phyloP scores from a whole-genome alignment of 176 grass and related monocot species.

The Phoenix dactylifera region DNA sequence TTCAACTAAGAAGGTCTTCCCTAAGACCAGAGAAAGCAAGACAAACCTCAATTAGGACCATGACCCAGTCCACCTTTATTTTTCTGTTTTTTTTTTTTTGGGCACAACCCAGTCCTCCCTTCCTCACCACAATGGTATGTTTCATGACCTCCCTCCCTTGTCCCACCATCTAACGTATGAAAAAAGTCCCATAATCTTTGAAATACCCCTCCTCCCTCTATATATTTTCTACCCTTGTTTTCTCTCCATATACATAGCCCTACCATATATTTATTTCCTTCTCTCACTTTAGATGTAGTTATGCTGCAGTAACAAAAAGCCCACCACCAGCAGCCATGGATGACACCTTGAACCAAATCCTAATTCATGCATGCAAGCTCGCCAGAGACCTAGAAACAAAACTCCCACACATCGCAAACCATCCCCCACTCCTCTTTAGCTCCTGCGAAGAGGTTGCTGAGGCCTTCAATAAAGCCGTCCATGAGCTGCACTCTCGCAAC shows the following conservation, averaged over 20 bases:
- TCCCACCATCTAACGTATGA: background rate
- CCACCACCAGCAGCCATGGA: constrained; percentile 19
- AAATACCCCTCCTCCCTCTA: background rate
- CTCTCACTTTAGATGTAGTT: no score
- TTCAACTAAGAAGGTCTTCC: constrained; percentile 36
- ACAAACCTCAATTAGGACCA: background rate
- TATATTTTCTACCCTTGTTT: constrained; percentile 3
- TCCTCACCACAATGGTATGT: background rate
- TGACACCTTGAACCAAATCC: constrained; percentile 15
- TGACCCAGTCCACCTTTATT: constrained; percentile 17
- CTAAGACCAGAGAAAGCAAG: constrained; percentile 20
- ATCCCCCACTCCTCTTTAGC: constrained; percentile 14
- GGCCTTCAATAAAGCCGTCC: constrained; percentile 14
- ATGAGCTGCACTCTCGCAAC: background rate
- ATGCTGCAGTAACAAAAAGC: background rate
- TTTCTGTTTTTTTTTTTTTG: no score
- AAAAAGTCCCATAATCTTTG: background rate
- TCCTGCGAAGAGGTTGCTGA: constrained; percentile 13
- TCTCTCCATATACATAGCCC: constrained; percentile 2
- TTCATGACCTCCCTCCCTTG: background rate
- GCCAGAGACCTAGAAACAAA: constrained; percentile 22
- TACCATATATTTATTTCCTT: background rate
- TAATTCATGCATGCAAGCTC: constrained; percentile 28
- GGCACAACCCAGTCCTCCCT: constrained; percentile 15
- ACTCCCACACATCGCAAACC: background rate